Percentiles rank a stretch among this genome's conserved stretches.
These are phyloP conservation scores for Pelargonium fulgidum DNA, from an alignment of 441 rosid species.

Conservation along the genomic window DNA sequence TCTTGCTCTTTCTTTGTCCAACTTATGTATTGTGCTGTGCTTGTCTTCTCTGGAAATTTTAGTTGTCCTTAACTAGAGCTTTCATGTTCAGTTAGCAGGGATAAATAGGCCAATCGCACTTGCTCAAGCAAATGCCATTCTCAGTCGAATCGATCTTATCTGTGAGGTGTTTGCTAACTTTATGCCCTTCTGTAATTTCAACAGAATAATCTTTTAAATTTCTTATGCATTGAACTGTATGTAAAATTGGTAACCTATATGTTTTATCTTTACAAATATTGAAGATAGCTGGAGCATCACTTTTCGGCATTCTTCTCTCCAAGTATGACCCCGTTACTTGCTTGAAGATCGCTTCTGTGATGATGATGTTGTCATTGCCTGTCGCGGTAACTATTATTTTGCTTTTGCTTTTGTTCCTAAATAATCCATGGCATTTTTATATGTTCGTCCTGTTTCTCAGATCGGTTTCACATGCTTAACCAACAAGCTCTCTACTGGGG, in stretches of 20 bases:
- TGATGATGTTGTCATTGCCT: slow-evolving; percentile 69
- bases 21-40: not conserved
- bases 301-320: slow-evolving; percentile 78
- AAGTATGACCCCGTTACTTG: slow-evolving; percentile 74
- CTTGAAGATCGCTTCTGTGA: slow-evolving; percentile 64
- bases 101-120: slow-evolving; percentile 81
- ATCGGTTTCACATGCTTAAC: slow-evolving; percentile 65
- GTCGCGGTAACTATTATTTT: slow-evolving; percentile 50
- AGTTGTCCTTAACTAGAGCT: slow-evolving; percentile 12
- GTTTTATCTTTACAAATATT: slow-evolving; percentile 14
- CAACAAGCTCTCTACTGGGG: slow-evolving; percentile 73
- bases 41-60: slow-evolving; percentile 17
- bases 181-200: slow-evolving; percentile 9
- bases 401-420: slow-evolving; percentile 6
- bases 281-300: slow-evolving; percentile 76
- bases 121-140: slow-evolving; percentile 88
- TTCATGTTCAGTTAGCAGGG: slow-evolving; percentile 63
- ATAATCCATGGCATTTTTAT: slow-evolving; percentile 8
- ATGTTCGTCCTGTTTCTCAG: slow-evolving; percentile 33
- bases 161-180: slow-evolving; percentile 59
- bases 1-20: slow-evolving; percentile 16
- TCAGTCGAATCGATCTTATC: slow-evolving; percentile 75
- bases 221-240: not conserved
- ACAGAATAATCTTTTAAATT: not conserved
- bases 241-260: slow-evolving; percentile 7